Base-by-base conservation (phyloP, 345 rosid genomes). In the Boechera stricta region DNA sequence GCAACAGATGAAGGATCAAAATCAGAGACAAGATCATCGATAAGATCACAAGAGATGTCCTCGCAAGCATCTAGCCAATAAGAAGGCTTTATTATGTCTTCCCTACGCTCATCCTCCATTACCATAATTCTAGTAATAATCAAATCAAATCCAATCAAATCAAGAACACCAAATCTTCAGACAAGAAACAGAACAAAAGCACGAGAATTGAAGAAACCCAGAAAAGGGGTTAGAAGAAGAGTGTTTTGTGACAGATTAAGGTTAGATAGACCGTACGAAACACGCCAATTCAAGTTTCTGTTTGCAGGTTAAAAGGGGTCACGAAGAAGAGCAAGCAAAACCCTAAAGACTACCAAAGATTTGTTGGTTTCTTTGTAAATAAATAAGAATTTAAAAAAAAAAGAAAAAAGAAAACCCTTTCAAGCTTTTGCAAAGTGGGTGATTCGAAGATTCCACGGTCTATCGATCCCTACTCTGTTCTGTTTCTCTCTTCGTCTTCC, bases 31-130 rank as follows among this genome's bases (percentile, higher is more conserved):
- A 94, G 84, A 63, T 90, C 91, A 52, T 75, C 89, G 24, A 90
- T 82, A 32, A 88, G 75, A 70, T 93, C 96, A 79, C 90, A 86
- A 4, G 93, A 71, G 44, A 89, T 81, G 75, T 91, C 98, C 78
- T 92, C 99, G 31, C 94, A 89, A 28, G 97, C 97, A 82, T 92
- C 98, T 36, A 95, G 80, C 99, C 99, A 95, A 85, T 95, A 95
- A 15, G 99, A 94, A 15, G 89, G 80, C 64, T 81, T 83, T 18
- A 52, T 38, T 18, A 60, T 48, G 26, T 38, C 72, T 16, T 77
- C 80, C 84, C 78, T 84, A 86, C 33, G 52, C 67, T 71, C 91
- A 47, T 71, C 86, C 80, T 78, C 97, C 88, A 88, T 86, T 67
- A 63, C 73, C 60, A 77, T 51, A 51, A 8, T 33, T 60, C 62